Evolutionary conservation across 192 early-diverging fungal species (phyloP).

Genomic region (Podila clonocystis): DNA sequence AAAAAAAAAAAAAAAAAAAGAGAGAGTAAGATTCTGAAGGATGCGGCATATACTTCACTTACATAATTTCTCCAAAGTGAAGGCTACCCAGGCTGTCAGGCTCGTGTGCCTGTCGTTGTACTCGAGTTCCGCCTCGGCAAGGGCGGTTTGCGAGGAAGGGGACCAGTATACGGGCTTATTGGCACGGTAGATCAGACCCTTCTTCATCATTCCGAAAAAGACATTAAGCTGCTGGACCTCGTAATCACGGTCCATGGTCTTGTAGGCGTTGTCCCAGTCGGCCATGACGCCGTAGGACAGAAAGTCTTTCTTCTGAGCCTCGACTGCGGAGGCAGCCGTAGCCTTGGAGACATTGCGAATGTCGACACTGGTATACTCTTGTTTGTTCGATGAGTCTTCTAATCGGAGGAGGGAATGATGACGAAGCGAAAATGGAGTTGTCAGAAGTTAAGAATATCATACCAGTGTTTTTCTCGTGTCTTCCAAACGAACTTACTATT

Average conservation of each 20-base stretch:
- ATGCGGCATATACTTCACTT: slow-evolving; percentile 2
- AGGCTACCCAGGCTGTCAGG: slow-evolving; percentile 73
- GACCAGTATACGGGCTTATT: slow-evolving; percentile 88
- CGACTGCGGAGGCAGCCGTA: slow-evolving; percentile 67
- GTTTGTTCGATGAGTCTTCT: too few relatives aligned
- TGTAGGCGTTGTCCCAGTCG: slow-evolving; percentile 76
- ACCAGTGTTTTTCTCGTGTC: too few relatives aligned
- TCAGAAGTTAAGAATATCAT: too few relatives aligned
- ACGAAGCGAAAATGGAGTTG: too few relatives aligned
- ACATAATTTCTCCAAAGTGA: slow-evolving; percentile 59
- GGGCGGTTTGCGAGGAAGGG: slow-evolving; percentile 80
- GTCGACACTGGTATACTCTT: slow-evolving; percentile 4
- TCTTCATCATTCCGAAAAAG: slow-evolving; percentile 79
- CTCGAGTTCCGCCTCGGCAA: slow-evolving; percentile 84
- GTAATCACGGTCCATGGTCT: slow-evolving; percentile 76
- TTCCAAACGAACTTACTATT: too few relatives aligned
- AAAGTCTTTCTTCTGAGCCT: slow-evolving; percentile 66
- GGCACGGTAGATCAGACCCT: slow-evolving; percentile 75
- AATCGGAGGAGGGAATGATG: too few relatives aligned
- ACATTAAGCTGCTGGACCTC: slow-evolving; percentile 76
- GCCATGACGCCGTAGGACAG: slow-evolving; percentile 76
- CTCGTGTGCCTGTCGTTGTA: slow-evolving; percentile 77
- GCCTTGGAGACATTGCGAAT: slow-evolving; percentile 64
- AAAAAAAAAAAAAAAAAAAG: slow-evolving; percentile 7
- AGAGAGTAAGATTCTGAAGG: neutral